Conservation (phyloP, 306 rosid species). For the Cicer cuneatum region DNA sequence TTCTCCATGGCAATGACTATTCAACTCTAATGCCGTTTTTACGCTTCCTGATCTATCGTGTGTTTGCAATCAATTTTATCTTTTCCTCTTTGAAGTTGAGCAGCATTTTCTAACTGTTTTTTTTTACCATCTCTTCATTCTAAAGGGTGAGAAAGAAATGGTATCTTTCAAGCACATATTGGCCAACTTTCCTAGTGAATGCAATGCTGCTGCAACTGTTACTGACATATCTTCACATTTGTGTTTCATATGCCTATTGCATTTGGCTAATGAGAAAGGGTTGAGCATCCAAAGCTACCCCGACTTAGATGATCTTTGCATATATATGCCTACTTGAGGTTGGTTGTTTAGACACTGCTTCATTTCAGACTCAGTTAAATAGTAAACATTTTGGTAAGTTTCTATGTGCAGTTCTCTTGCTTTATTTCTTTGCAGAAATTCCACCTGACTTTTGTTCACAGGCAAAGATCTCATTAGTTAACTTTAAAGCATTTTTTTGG, state of each 20-base stretch:
- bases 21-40: conserved; percentile 12
- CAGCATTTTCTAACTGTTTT: conserved; percentile 27
- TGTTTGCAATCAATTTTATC: background rate
- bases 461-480: conserved; percentile 6
- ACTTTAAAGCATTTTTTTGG: conserved; percentile 15
- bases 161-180: conserved; percentile 70
- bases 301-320: conserved; percentile 71
- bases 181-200: conserved; percentile 70
- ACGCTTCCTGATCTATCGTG: background rate
- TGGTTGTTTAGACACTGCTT: conserved; percentile 38
- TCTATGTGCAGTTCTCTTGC: conserved; percentile 38
- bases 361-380: conserved; percentile 20
- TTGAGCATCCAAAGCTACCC: conserved; percentile 64
- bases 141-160: conserved; percentile 56
- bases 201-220: conserved; percentile 63
- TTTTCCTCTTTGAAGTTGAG: conserved; percentile 24
- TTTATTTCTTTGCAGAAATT: conserved; percentile 25
- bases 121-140: background rate
- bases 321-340: conserved; percentile 53
- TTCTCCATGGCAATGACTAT: conserved; percentile 8
- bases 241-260: conserved; percentile 89
- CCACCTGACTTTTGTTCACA: conserved; percentile 2
- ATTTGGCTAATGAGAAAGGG: conserved; percentile 89
- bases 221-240: conserved; percentile 79
- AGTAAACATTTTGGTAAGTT: conserved; percentile 1